Percentiles rank a stretch among this genome's conserved stretches.
phyloP scores from a whole-genome alignment of 306 rosid species.

The Rosa persica region DNA sequence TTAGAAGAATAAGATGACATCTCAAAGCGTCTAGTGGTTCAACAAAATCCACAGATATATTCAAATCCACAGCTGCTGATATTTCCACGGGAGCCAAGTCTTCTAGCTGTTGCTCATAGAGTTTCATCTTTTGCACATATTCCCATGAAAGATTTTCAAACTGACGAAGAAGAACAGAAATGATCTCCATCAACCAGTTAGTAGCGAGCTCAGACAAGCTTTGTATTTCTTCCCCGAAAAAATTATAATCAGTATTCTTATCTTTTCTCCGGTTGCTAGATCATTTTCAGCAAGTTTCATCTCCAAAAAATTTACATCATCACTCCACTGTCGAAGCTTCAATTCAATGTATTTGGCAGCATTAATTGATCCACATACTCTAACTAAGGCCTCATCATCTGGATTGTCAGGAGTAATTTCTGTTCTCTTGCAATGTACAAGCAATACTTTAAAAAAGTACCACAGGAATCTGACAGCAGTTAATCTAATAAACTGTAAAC shows the following conservation, averaged over 20 bases:
- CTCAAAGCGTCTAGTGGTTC: conserved; percentile 56
- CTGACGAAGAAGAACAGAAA: conserved; percentile 55
- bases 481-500: conserved; percentile 53
- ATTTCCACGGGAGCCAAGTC: conserved; percentile 20
- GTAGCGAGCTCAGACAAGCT: conserved; percentile 67
- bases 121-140: conserved; percentile 44
- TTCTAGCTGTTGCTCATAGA: conserved; percentile 36
- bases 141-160: conserved; percentile 63
- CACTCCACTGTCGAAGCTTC: conserved; percentile 68
- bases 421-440: conserved; percentile 48
- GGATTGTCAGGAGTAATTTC: conserved; percentile 38
- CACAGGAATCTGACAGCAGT: conserved; percentile 65
- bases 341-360: conserved; percentile 57
- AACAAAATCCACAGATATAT: conserved; percentile 43
- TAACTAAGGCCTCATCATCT: conserved; percentile 38
- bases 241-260: conserved; percentile 27
- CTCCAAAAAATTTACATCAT: conserved; percentile 63
- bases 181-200: conserved; percentile 71
- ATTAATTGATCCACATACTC: conserved; percentile 54
- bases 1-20: conserved; percentile 44
- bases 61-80: conserved; percentile 35
- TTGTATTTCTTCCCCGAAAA: conserved; percentile 57
- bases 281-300: conserved; percentile 60
- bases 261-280: conserved; percentile 32
- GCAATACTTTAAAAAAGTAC: conserved; percentile 63